These are phyloP conservation scores for Chrysoporthe deuterocubensis DNA, from an alignment of 2,329 filamentous ascomycete species.

Conservation along the genomic window DNA sequence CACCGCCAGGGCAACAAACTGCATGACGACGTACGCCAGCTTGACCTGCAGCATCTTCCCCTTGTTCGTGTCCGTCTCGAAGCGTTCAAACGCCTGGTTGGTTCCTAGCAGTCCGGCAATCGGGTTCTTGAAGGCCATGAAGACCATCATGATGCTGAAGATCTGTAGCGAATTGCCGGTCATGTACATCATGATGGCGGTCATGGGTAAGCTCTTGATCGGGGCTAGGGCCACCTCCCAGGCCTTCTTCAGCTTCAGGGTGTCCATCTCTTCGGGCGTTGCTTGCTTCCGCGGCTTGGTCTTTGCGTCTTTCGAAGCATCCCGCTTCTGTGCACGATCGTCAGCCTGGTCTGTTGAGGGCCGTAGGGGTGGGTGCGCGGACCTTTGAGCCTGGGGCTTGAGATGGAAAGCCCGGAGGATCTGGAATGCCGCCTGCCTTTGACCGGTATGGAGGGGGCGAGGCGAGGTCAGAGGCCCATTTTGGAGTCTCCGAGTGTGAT, in stretches of 20 bases:
- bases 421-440: slow-evolving; percentile 68
- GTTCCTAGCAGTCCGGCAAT: slow-evolving; percentile 82
- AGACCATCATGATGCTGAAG: slow-evolving; percentile 99
- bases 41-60: slow-evolving; percentile 81
- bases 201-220: slow-evolving; percentile 95
- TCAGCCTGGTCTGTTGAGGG: background rate
- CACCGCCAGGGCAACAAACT: slow-evolving; percentile 79
- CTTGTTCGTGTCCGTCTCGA: slow-evolving; percentile 81
- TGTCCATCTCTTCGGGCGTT: slow-evolving; percentile 86
- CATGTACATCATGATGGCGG: slow-evolving; percentile 99
- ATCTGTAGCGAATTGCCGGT: slow-evolving; percentile 97
- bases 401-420: slow-evolving; percentile 82
- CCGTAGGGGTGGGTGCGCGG: slow-evolving; percentile 30
- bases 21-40: slow-evolving; percentile 84
- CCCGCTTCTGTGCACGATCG: slow-evolving; percentile 49
- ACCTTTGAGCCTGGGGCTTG: slow-evolving; percentile 62
- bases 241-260: slow-evolving; percentile 95
- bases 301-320: slow-evolving; percentile 52
- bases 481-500: slow-evolving; percentile 51
- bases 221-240: slow-evolving; percentile 96
- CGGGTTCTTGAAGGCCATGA: slow-evolving; percentile 98
- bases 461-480: slow-evolving; percentile 84
- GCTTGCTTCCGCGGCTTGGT: slow-evolving; percentile 65
- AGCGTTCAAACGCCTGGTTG: slow-evolving; percentile 86
- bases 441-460: slow-evolving; percentile 68